Conservation (phyloP, 495 filamentous ascomycete genomes). For the Halenospora varia region DNA sequence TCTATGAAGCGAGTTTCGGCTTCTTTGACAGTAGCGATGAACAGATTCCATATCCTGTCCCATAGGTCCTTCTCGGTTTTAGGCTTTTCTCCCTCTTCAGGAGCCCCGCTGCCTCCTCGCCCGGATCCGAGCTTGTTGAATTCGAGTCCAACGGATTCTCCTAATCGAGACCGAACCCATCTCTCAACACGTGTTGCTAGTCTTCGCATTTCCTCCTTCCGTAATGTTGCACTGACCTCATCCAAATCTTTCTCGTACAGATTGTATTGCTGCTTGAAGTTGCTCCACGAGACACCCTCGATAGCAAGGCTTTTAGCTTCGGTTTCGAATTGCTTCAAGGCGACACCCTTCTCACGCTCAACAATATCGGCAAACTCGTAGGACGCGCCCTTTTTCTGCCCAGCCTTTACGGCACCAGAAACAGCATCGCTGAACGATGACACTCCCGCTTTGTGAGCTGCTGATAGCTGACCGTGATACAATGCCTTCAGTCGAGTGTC, state of each 20-base stretch:
- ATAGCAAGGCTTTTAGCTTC: constrained; percentile 72
- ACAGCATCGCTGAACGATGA: constrained; percentile 86
- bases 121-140: constrained; percentile 93
- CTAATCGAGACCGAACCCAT: constrained; percentile 83
- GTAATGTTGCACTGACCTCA: constrained; percentile 73
- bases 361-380: constrained; percentile 98
- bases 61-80: constrained; percentile 77
- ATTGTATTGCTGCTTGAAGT: constrained; percentile 51
- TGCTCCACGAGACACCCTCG: constrained; percentile 75
- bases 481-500: constrained; percentile 82
- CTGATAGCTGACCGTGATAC: constrained; percentile 80
- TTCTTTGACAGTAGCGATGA: constrained; percentile 77
- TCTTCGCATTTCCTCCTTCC: constrained; percentile 93
- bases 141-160: constrained; percentile 84
- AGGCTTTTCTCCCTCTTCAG: constrained; percentile 61
- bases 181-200: constrained; percentile 86
- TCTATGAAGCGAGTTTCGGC: constrained; percentile 83
- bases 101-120: constrained; percentile 72
- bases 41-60: constrained; percentile 92
- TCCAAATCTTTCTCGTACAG: constrained; percentile 76
- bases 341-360: constrained; percentile 69
- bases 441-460: constrained; percentile 86
- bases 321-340: constrained; percentile 69
- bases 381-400: constrained; percentile 80
- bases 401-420: constrained; percentile 66